These are phyloP conservation scores for Drosera capensis DNA, from an alignment of 148 eudicot genomes.

Conservation along the genomic window DNA sequence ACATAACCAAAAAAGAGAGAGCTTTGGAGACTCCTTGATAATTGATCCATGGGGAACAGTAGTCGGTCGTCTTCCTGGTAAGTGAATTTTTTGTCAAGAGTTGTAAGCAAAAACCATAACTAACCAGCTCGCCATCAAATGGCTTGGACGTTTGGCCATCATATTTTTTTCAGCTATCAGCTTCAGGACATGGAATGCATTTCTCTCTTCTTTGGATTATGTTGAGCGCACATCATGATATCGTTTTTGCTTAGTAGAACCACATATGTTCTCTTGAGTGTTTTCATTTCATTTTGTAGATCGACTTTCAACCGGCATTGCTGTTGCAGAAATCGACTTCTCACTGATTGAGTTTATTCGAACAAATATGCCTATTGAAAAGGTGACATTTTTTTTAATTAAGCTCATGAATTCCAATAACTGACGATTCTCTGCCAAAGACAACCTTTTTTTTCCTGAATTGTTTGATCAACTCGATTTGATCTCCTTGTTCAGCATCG, in stretches of 20 bases:
- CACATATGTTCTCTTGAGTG: slow-evolving; percentile 1
- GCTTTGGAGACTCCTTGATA: slow-evolving; percentile 76
- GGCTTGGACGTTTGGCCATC: not conserved
- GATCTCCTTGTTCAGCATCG: slow-evolving; percentile 48
- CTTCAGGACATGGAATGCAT: too few species aligned
- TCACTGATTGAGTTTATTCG: slow-evolving; percentile 60
- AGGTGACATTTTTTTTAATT: slow-evolving; percentile 21
- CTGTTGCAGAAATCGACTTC: slow-evolving; percentile 75
- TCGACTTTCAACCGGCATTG: slow-evolving; percentile 63
- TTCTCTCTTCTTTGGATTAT: not conserved
- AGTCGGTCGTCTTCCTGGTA: slow-evolving; percentile 73
- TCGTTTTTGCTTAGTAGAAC: not conserved
- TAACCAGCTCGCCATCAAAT: too few species aligned
- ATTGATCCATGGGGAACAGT: slow-evolving; percentile 97
- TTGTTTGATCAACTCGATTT: not conserved
- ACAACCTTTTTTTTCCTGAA: not conserved
- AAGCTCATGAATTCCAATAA: too few species aligned
- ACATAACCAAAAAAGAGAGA: slow-evolving; percentile 79
- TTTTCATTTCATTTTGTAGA: slow-evolving; percentile 28
- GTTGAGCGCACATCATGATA: not conserved
- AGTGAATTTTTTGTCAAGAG: slow-evolving; percentile 7
- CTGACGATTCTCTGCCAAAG: too few species aligned
- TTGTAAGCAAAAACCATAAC: too few species aligned
- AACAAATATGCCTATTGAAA: slow-evolving; percentile 75
- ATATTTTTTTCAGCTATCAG: too few species aligned